These are phyloP conservation scores for Coemansia sp. DNA, from an alignment of 192 early-diverging fungal species.

Conservation along the genomic window DNA sequence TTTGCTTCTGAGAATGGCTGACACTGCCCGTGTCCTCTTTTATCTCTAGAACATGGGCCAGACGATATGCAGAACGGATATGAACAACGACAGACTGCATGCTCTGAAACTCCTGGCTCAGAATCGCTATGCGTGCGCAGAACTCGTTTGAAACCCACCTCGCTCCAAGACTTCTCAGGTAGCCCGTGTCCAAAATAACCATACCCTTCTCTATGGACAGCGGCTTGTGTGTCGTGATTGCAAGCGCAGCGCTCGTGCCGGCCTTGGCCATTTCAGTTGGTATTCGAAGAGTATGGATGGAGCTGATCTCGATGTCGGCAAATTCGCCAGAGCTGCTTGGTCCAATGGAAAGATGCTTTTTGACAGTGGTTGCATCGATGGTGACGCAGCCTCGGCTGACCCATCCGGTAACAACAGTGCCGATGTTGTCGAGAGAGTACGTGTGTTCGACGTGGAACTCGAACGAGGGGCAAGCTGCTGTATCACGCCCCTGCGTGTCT, in stretches of 20 bases:
- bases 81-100: slow-evolving; percentile 38
- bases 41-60: slow-evolving; percentile 37
- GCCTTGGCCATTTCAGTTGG: slow-evolving; percentile 65
- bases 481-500: not conserved
- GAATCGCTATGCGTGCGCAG: slow-evolving; percentile 25
- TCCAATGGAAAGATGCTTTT: slow-evolving; percentile 57
- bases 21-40: not conserved
- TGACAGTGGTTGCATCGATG: slow-evolving; percentile 19
- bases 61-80: slow-evolving; percentile 39
- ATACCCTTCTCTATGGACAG: slow-evolving; percentile 56
- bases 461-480: slow-evolving; percentile 29
- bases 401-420: slow-evolving; percentile 65
- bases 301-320: slow-evolving; percentile 66
- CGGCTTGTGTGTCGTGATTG: slow-evolving; percentile 55
- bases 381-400: slow-evolving; percentile 58
- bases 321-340: slow-evolving; percentile 69
- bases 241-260: slow-evolving; percentile 77
- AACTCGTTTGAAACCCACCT: slow-evolving; percentile 31
- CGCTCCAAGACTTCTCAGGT: slow-evolving; percentile 1
- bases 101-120: slow-evolving; percentile 15
- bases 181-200: slow-evolving; percentile 52
- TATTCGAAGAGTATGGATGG: slow-evolving; percentile 83
- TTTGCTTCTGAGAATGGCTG: not conserved
- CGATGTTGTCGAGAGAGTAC: slow-evolving; percentile 64
- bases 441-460: slow-evolving; percentile 85